Conservation (phyloP, 2,329 filamentous ascomycete genomes). For the Thielaviopsis punctulata region DNA sequence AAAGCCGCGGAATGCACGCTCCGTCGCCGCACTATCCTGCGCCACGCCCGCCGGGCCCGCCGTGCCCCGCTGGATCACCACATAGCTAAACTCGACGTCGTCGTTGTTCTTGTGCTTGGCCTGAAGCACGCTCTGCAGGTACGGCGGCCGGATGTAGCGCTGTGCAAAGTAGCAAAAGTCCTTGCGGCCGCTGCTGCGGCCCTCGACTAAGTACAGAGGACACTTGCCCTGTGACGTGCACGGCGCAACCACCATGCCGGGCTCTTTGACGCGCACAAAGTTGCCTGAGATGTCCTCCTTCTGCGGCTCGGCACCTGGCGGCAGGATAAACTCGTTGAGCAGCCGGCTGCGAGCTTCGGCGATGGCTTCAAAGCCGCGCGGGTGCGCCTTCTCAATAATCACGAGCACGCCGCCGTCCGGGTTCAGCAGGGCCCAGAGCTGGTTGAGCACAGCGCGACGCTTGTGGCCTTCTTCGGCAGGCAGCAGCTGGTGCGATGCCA, state of each 20-base stretch:
- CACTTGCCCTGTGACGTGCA: slow-evolving; percentile 83
- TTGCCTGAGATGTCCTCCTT: slow-evolving; percentile 12
- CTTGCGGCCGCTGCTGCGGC: slow-evolving; percentile 55
- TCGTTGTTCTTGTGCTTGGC: slow-evolving; percentile 63
- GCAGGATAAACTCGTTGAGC: slow-evolving; percentile 54
- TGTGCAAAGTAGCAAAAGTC: slow-evolving; percentile 88
- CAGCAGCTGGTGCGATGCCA: slow-evolving; percentile 73
- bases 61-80: slow-evolving; percentile 66
- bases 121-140: slow-evolving; percentile 60
- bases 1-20: slow-evolving; percentile 56
- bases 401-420: slow-evolving; percentile 75
- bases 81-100: slow-evolving; percentile 78
- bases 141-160: slow-evolving; percentile 68
- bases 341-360: slow-evolving; percentile 69
- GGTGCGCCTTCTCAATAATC: slow-evolving; percentile 77
- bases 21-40: slow-evolving; percentile 30
- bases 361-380: slow-evolving; percentile 81
- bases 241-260: slow-evolving; percentile 49
- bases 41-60: slow-evolving; percentile 10
- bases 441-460: slow-evolving; percentile 65
- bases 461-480: slow-evolving; percentile 57
- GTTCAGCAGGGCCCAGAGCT: slow-evolving; percentile 74
- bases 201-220: slow-evolving; percentile 68
- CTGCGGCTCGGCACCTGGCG: slow-evolving; percentile 21
- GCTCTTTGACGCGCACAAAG: slow-evolving; percentile 30